Base-by-base conservation (phyloP, 352 stramenopile genomes). In the Pythium volutum region DNA sequence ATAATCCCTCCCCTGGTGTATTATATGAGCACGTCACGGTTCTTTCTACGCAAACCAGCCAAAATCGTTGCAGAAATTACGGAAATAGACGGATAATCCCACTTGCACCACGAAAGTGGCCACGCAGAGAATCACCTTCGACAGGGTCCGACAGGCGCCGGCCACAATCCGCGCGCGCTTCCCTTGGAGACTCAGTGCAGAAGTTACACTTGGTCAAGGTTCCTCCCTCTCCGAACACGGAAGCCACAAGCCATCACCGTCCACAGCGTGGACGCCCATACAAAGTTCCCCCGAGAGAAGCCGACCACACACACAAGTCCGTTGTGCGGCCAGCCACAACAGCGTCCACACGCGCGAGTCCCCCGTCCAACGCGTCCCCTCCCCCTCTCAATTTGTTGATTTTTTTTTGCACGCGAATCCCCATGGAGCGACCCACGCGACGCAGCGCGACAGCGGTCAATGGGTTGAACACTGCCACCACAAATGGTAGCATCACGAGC, bases 381-480 rank as follows among this genome's bases (percentile, higher is more conserved):
- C 29, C 27, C 26, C 27, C 41, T 18, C 27, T 41, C 57, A 36
- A 15, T 5, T 11, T 43, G n/a, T 43, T 43, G 36, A 43, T 15
- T 16, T 5, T 15, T 5, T 15, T 9, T 43, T 2, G 7, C 36
- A 43, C n/a, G 36, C 36, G 36, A 43, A 43, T 29, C 23, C 47
- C 26, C n/a, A 87, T 85, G 77, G 70, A 89, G 58, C 77, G 78
- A 27, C 62, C 75, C 25, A 90, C 67, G 41, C 78, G 81, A 54
- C 76, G 75, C 55, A 78, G 70, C 50, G 60, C 61, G 12, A 59
- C 61, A 15, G 61, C 55, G 52, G 71, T 59, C 52, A 65, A 60
- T 51, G 53, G 53, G 27, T 25, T 51, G 39, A 60, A 34, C 50
- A 8, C 18, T 12, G 71, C 68, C 64, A 69, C 63, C 34, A 67